phyloP scores from a whole-genome alignment of 2,329 filamentous ascomycete genomes.

The Paraphaeosphaeria minitans region DNA sequence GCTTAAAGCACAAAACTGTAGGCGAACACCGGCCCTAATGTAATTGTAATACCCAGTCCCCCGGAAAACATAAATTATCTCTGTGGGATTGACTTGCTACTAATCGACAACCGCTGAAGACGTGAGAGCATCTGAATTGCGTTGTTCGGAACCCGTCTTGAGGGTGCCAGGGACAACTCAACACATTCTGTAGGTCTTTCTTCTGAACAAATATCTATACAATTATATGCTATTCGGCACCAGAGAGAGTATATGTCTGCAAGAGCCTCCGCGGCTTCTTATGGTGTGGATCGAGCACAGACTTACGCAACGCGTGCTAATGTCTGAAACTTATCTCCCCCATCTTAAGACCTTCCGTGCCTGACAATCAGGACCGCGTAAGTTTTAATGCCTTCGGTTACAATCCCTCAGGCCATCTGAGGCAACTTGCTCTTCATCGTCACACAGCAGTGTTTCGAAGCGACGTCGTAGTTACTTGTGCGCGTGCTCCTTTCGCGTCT shows the following conservation, averaged over 20 bases:
- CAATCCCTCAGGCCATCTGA: constrained; percentile 1
- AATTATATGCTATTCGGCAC: background rate
- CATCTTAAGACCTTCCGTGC: constrained; percentile 24
- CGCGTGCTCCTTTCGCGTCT: constrained; percentile 1
- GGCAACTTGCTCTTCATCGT: background rate
- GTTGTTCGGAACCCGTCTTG: background rate
- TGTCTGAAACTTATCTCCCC: constrained; percentile 24
- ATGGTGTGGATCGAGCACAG: constrained; percentile 20
- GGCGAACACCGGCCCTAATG: constrained; percentile 1
- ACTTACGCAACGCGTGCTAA: constrained; percentile 15
- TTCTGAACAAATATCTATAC: background rate
- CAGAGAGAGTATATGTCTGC: background rate
- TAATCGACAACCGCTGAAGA: background rate
- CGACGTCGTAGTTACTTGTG: background rate
- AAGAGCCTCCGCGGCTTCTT: background rate
- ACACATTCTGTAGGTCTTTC: background rate
- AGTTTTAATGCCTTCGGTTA: constrained; percentile 5
- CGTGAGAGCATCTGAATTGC: background rate
- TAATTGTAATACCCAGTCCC: constrained; percentile 6
- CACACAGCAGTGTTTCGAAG: constrained; percentile 8
- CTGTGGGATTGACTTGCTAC: background rate
- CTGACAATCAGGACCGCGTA: constrained; percentile 20
- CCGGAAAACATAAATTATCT: background rate
- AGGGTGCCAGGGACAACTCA: background rate
- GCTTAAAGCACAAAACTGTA: constrained; percentile 8